These are phyloP conservation scores for Phytophthora quininea DNA, from an alignment of 352 stramenopile genomes.

Conservation along the genomic window DNA sequence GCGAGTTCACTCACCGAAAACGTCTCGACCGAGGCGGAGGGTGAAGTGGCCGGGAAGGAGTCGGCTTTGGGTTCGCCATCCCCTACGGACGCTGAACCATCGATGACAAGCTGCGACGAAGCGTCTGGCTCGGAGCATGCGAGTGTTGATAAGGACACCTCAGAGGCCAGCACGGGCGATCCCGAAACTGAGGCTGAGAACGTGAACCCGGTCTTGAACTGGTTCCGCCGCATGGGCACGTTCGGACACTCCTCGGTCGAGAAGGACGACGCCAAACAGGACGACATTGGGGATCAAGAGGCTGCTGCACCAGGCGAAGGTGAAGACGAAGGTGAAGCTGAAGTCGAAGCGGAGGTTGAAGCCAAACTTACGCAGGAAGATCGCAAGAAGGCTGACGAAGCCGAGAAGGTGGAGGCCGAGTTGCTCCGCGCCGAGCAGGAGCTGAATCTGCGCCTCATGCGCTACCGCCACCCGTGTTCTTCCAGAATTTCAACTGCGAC, in stretches of 20 bases:
- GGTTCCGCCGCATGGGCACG: conserved; percentile 39
- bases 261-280: conserved; percentile 19
- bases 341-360: conserved; percentile 14
- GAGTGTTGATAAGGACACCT: conserved; percentile 2
- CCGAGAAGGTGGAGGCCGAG: conserved; percentile 21
- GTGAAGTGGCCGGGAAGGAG: neutral
- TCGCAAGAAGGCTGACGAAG: conserved; percentile 10
- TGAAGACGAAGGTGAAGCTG: neutral
- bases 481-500: conserved; percentile 38
- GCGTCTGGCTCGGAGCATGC: conserved; percentile 9
- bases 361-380: neutral
- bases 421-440: conserved; percentile 32
- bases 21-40: conserved; percentile 4
- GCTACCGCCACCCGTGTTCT: conserved; percentile 42
- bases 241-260: conserved; percentile 24
- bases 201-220: conserved; percentile 25
- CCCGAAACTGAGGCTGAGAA: conserved; percentile 24
- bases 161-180: conserved; percentile 20
- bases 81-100: conserved; percentile 8
- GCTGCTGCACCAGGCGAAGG: conserved; percentile 3
- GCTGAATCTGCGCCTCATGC: conserved; percentile 30
- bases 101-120: neutral
- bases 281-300: conserved; percentile 19
- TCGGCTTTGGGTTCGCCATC: neutral
- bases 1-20: neutral